A percentile compares a stretch with the other conserved stretches of the same genome.
These are phyloP conservation scores for Phyllosticta citriasiana DNA, from an alignment of 2,329 filamentous ascomycete species.

Conservation along the genomic window DNA sequence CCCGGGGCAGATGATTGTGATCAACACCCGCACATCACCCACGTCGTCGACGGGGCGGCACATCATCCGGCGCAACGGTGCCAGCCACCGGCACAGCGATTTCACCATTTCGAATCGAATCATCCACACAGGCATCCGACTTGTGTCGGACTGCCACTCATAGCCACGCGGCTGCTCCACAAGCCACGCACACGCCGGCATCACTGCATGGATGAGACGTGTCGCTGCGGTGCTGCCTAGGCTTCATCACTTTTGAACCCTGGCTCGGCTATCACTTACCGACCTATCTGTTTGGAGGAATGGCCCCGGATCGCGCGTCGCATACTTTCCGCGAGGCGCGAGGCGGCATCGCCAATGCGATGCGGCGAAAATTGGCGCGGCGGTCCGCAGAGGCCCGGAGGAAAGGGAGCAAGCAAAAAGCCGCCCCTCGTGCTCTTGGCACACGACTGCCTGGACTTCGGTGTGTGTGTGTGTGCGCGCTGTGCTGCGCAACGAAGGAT, in stretches of 20 bases:
- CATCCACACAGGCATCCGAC: neutral
- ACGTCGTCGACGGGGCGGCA: neutral
- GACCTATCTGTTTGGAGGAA: neutral
- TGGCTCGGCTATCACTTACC: neutral
- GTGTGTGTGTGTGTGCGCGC: no score
- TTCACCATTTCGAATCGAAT: neutral
- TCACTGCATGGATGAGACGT: constrained; percentile 12
- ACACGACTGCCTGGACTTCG: neutral
- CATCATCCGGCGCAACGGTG: neutral
- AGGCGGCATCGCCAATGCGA: neutral
- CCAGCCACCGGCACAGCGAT: neutral
- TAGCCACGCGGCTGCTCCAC: constrained; percentile 1
- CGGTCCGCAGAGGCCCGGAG: neutral
- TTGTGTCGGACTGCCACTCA: neutral
- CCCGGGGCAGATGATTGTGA: constrained; percentile 3
- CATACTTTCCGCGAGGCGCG: constrained; percentile 2
- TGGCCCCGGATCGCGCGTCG: neutral
- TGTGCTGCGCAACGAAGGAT: no score
- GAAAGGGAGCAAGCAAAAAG: neutral
- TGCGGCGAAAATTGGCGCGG: neutral
- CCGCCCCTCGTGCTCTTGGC: neutral
- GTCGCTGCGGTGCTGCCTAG: constrained; percentile 9
- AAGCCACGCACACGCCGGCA: constrained; percentile 11
- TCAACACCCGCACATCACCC: constrained; percentile 3
- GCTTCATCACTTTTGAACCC: constrained; percentile 10